phyloP scores from a whole-genome alignment of 176 grass and related monocot genomes.

The Oryza rufipogon region DNA sequence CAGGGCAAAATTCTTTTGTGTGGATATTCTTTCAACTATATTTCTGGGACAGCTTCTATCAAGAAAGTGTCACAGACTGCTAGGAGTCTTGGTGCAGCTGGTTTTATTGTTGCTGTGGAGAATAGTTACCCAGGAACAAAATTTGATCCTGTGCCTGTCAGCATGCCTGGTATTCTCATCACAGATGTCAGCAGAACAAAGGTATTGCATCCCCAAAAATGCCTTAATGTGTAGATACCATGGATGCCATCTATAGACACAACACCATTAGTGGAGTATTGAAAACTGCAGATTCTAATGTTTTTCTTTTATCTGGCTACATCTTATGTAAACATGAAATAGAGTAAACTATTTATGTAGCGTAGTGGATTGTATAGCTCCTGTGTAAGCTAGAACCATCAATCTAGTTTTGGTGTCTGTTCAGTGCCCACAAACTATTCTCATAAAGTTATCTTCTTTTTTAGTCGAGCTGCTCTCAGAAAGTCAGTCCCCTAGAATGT shows the following conservation, averaged over 20 bases:
- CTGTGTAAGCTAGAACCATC: background rate
- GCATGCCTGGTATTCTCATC: conserved; percentile 92
- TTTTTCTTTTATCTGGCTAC: background rate
- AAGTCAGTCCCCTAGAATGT: background rate
- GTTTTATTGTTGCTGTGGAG: conserved; percentile 93
- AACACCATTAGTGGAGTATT: background rate
- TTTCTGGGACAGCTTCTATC: conserved; percentile 97
- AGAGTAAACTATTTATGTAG: background rate
- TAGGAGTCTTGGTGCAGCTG: conserved; percentile 81
- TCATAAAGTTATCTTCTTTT: no score
- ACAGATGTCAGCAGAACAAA: conserved; percentile 81
- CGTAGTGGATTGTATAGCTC: background rate
- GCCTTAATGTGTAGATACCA: conserved; percentile 23
- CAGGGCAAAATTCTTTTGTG: conserved; percentile 92
- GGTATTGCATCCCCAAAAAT: conserved; percentile 45
- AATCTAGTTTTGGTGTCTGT: background rate
- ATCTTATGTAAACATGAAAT: conserved; percentile 28
- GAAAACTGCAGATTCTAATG: background rate
- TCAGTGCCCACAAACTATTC: background rate
- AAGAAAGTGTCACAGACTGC: conserved; percentile 90
- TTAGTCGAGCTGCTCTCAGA: background rate
- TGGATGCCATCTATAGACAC: background rate
- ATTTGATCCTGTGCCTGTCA: conserved; percentile 94
- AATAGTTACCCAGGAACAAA: conserved; percentile 94
- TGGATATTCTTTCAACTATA: conserved; percentile 96